Evolutionary conservation across 768 basidiomycete species (phyloP).

Genomic region (Amanita molliuscula): DNA sequence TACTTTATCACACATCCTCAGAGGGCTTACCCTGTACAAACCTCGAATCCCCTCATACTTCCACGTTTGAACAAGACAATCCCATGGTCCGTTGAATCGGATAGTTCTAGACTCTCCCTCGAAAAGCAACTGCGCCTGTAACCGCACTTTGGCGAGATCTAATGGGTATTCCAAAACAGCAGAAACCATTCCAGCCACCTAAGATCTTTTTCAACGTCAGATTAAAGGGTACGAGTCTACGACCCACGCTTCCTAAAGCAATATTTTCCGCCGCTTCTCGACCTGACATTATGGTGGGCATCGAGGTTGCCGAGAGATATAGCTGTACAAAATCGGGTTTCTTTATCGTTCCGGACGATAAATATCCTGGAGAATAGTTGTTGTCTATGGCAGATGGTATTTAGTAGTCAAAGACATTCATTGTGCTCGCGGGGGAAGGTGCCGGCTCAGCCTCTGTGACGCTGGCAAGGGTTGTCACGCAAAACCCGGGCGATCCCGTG

Average conservation of each 20-base stretch:
- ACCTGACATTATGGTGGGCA: neutral
- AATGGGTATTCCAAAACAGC: slow-evolving; percentile 88
- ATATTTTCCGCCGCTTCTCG: slow-evolving; percentile 3
- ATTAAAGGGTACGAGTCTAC: neutral
- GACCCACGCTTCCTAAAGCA: slow-evolving; percentile 3
- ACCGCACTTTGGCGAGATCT: slow-evolving; percentile 88
- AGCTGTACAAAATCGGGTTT: neutral
- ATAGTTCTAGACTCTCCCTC: slow-evolving; percentile 29
- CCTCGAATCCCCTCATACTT: slow-evolving; percentile 73
- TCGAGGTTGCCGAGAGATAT: neutral
- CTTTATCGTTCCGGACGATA: slow-evolving; percentile 4
- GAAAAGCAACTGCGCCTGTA: slow-evolving; percentile 85
- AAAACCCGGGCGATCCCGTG: too few relatives aligned
- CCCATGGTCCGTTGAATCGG: slow-evolving; percentile 77
- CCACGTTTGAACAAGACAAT: slow-evolving; percentile 81
- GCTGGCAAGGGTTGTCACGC: neutral
- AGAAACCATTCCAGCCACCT: slow-evolving; percentile 82
- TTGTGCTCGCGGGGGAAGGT: neutral
- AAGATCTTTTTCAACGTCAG: neutral
- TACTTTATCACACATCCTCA: neutral
- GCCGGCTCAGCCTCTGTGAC: neutral
- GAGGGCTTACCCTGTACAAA: slow-evolving; percentile 61
- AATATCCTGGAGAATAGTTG: neutral
- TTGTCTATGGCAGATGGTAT: neutral
- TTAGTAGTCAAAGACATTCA: neutral